These are phyloP conservation scores for Tardiomyces depauwii DNA, from an alignment of 1,139 yeast species.

Conservation along the genomic window DNA sequence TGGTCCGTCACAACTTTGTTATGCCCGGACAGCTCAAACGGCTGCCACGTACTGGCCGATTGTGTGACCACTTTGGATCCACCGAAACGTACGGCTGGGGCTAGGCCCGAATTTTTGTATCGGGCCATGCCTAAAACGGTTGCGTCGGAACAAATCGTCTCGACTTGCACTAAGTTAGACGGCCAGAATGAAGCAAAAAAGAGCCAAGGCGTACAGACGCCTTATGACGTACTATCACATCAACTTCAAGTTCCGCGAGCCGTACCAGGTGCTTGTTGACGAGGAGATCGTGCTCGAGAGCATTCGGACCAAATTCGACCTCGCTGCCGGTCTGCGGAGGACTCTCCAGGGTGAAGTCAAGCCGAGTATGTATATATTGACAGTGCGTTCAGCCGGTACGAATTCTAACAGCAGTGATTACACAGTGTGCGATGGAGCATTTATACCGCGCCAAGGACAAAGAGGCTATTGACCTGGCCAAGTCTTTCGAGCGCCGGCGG, in stretches of 20 bases:
- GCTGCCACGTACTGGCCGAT: background rate
- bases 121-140: background rate
- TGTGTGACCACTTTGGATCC: background rate
- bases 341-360: slow-evolving; percentile 81
- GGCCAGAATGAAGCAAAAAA: slow-evolving; percentile 73
- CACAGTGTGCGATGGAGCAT: slow-evolving; percentile 91
- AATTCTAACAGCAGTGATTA: slow-evolving; percentile 42
- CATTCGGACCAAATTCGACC: slow-evolving; percentile 55
- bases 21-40: background rate
- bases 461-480: slow-evolving; percentile 67
- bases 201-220: slow-evolving; percentile 90
- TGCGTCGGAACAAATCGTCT: background rate
- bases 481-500: slow-evolving; percentile 69
- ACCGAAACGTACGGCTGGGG: background rate
- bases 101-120: background rate
- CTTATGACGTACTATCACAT: slow-evolving; percentile 78
- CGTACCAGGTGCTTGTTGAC: slow-evolving; percentile 82
- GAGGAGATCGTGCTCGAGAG: slow-evolving; percentile 63
- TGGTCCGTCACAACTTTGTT: background rate
- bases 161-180: background rate
- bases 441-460: slow-evolving; percentile 63
- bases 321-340: slow-evolving; percentile 64
- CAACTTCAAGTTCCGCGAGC: slow-evolving; percentile 86
- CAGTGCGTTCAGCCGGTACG: too few species aligned
- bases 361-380: slow-evolving; percentile 38